phyloP scores from a whole-genome alignment of 192 early-diverging fungal genomes.

The Podila verticillata region DNA sequence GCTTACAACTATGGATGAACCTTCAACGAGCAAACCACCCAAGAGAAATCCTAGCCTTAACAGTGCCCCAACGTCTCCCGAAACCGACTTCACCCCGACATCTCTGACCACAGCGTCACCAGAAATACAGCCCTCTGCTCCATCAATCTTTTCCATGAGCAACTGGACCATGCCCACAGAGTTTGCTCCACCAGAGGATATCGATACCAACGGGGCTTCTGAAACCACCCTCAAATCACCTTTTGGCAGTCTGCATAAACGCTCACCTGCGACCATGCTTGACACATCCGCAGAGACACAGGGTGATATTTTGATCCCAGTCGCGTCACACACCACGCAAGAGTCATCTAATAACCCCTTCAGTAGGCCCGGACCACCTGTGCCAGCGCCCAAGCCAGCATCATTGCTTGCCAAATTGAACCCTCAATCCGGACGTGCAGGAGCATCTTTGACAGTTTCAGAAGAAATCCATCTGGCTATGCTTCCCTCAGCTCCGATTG shows the following conservation, averaged over 20 bases:
- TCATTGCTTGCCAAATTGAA: conserved; percentile 11
- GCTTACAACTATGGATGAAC: conserved; percentile 18
- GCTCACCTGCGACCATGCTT: neutral
- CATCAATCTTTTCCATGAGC: conserved; percentile 39
- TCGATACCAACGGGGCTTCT: neutral
- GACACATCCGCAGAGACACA: neutral
- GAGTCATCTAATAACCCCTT: neutral
- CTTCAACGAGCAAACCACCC: neutral
- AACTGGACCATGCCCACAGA: conserved; percentile 42
- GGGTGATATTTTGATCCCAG: neutral
- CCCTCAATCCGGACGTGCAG: conserved; percentile 19
- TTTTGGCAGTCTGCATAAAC: neutral
- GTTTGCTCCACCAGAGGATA: conserved; percentile 1
- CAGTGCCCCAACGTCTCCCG: too few relatives aligned
- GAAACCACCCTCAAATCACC: neutral
- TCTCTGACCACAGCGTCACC: neutral
- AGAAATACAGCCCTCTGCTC: conserved; percentile 1
- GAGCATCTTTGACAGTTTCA: conserved; percentile 25
- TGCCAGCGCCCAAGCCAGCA: conserved; percentile 40
- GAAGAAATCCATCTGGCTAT: conserved; percentile 19
- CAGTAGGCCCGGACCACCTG: conserved; percentile 6
- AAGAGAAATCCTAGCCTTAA: neutral
- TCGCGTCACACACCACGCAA: neutral
- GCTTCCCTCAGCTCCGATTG: neutral
- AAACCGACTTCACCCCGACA: neutral